phyloP scores from a whole-genome alignment of 2,329 filamentous ascomycete species.

The Clonostachys rosea region DNA sequence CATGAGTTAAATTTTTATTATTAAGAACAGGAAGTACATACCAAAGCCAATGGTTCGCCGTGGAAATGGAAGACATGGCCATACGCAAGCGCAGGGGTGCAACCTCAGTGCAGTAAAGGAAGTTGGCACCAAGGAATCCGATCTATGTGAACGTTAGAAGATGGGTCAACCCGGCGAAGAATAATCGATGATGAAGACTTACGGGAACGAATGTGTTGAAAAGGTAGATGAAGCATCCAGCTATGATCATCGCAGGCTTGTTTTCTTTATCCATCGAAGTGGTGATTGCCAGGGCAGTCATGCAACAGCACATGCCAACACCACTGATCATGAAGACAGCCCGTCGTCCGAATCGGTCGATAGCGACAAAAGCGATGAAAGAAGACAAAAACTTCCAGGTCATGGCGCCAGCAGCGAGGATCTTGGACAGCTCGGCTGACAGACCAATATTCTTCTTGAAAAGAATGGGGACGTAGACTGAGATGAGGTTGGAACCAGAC shows the following conservation, averaged over 20 bases:
- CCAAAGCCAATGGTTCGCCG: constrained; percentile 48
- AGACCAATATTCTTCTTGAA: constrained; percentile 34
- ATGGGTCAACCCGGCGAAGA: too few relatives aligned
- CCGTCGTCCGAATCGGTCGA: constrained; percentile 44
- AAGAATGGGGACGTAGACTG: constrained; percentile 35
- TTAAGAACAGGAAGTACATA: constrained; percentile 9
- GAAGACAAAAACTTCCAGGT: constrained; percentile 53
- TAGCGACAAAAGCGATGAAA: constrained; percentile 42
- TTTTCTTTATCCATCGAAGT: constrained; percentile 41
- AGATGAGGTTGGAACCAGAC: constrained; percentile 21
- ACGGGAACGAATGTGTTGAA: constrained; percentile 46
- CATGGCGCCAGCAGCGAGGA: constrained; percentile 41
- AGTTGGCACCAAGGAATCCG: constrained; percentile 44
- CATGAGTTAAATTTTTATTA: not conserved
- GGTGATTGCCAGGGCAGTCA: constrained; percentile 46
- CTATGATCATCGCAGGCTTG: constrained; percentile 40
- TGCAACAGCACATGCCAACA: constrained; percentile 47
- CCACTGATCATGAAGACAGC: constrained; percentile 47
- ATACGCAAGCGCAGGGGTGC: constrained; percentile 46
- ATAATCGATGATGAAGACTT: too few relatives aligned
- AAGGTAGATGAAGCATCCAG: constrained; percentile 51
- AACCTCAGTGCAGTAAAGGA: constrained; percentile 55
- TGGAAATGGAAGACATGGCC: constrained; percentile 51
- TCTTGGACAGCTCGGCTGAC: constrained; percentile 25
- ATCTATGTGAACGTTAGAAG: not conserved